Conservation (phyloP, 306 rosid species). For the barrel medic (Medicago truncatula) region DNA sequence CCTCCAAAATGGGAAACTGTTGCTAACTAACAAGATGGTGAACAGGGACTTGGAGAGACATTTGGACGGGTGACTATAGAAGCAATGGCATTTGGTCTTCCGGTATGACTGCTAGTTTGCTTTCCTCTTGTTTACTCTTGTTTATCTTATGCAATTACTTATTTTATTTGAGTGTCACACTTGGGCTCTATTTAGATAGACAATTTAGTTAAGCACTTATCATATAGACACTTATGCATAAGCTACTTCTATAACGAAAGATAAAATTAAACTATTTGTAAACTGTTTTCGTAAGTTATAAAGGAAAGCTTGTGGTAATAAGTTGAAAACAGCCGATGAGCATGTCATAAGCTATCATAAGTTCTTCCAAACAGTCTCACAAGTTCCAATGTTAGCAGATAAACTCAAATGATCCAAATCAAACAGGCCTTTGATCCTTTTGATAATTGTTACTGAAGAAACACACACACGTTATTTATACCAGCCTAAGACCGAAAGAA, state of each 20-base stretch:
- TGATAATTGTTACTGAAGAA: conserved; percentile 2
- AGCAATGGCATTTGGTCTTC: conserved; percentile 95
- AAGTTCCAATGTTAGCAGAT: neutral
- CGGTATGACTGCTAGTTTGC: conserved; percentile 62
- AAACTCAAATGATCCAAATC: neutral
- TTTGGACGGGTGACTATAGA: conserved; percentile 94
- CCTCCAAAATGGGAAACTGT: conserved; percentile 17
- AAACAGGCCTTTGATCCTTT: neutral
- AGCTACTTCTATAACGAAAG: too few species aligned
- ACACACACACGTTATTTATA: neutral
- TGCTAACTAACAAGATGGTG: conserved; percentile 45
- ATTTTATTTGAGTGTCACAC: neutral
- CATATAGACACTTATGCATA: neutral
- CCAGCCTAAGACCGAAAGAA: neutral
- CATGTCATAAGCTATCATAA: too few species aligned
- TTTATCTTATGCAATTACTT: neutral
- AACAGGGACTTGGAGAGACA: conserved; percentile 94
- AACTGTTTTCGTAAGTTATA: too few species aligned
- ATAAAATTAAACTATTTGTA: too few species aligned
- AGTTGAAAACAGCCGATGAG: neutral
- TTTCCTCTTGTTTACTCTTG: conserved; percentile 2
- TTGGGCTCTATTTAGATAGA: neutral
- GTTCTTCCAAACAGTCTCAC: too few species aligned
- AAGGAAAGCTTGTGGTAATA: too few species aligned
- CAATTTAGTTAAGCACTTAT: neutral